Evolutionary conservation across 2,329 filamentous ascomycete species (phyloP), one percentile per base, ranked within the genome.

Genomic region (Penicillium brasilianum): DNA sequence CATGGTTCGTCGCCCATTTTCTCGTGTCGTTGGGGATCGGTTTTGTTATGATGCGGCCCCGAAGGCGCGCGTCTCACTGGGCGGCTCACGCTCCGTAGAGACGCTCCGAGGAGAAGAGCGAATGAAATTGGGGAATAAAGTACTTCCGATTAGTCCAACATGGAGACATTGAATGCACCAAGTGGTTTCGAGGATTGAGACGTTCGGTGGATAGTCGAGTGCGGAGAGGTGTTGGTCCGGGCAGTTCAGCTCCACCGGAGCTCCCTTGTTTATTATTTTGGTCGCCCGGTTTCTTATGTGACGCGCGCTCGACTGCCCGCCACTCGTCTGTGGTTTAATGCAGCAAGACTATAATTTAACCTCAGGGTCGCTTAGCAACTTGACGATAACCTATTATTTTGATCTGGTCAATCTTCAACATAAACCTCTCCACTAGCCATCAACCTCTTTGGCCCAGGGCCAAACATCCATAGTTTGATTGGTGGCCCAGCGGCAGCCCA

Each of bases 1-100:
- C 78, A 80, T 71, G 78, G 78, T 69, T 77, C 72, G 58, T 66
- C 63, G 62, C 69, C 67, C 74, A 76, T 76, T 65, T 66, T 73
- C 60, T 57, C 41, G 39, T 20, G 46, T 54, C 62, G 34, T 53
- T 53, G 5, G n/a, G 13, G 50, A 13, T 13, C 14, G 36, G 5
- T 39, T 53, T 65, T 69, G 63, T 68, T 69, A 54, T 63, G 58
- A 66, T 68, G 58, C 52, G 54, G 46, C 41, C 46, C 18, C 55
- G 13, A 34, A 50, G 58, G 61, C 63, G 61, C 62, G 64, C 59
- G 55, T 65, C 57, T 37, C 57, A 32, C n/a, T 34, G 46, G 14
- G 22, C 57, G 55, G 57, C 51, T 60, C 57, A 58, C 60, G 44
- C 59, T 61, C 55, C 62, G 48, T 60, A n/a, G 25, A 48, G 44